Conservation (phyloP, 257 asterid genomes). For the Penstemon newberryi region DNA sequence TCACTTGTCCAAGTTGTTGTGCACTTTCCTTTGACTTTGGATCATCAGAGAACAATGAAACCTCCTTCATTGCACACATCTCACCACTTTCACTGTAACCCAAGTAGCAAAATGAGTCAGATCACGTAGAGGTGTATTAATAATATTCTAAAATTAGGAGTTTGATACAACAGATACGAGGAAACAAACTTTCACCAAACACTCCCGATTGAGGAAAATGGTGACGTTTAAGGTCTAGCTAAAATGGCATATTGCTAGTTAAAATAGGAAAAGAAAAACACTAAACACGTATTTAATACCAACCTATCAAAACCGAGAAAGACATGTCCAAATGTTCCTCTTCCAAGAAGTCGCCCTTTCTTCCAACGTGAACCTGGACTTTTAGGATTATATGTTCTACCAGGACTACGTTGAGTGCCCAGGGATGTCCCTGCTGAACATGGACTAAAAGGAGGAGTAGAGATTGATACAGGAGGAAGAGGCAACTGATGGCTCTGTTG, state of each 20-base stretch:
- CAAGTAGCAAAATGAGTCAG: conserved; percentile 18
- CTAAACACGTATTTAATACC: neutral
- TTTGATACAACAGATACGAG: neutral
- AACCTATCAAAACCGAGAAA: conserved; percentile 69
- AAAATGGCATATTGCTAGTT: conserved; percentile 18
- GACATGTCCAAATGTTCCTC: conserved; percentile 72
- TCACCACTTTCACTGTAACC: conserved; percentile 66
- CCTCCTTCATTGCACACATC: conserved; percentile 86
- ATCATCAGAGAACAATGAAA: conserved; percentile 48
- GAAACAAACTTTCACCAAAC: neutral
- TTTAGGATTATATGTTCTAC: conserved; percentile 35
- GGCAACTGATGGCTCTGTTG: conserved; percentile 43
- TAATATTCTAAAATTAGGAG: neutral
- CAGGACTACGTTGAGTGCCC: conserved; percentile 38
- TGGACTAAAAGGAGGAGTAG: conserved; percentile 32
- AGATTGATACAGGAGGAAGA: conserved; percentile 41
- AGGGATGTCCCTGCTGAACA: conserved; percentile 46
- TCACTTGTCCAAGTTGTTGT: conserved; percentile 58
- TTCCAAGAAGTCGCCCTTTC: conserved; percentile 65
- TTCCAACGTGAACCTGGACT: conserved; percentile 55
- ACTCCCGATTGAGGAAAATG: neutral
- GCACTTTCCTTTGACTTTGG: conserved; percentile 55
- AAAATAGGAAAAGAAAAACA: conserved; percentile 12
- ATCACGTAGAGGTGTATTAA: neutral
- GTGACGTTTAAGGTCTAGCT: neutral